Percentiles rank a stretch among this genome's conserved stretches.
Conservation (phyloP, 2,329 filamentous ascomycete species). For the Arachnopeziza araneosa region DNA sequence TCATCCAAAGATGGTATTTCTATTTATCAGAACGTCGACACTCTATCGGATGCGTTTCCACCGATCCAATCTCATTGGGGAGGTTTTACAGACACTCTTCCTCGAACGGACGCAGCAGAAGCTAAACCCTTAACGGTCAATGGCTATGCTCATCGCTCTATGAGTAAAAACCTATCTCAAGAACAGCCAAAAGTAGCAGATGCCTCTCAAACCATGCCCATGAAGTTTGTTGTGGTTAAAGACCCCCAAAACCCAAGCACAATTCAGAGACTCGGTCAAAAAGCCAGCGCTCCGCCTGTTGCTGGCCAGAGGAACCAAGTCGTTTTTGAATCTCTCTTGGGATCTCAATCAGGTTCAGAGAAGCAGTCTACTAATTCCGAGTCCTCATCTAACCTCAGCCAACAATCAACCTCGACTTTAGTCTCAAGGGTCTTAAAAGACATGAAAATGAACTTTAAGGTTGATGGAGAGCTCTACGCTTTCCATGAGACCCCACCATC, state of each 20-base stretch:
- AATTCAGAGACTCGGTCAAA: conserved; percentile 60
- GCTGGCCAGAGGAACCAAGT: conserved; percentile 36
- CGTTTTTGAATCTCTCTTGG: conserved; percentile 28
- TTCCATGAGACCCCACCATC: conserved; percentile 36
- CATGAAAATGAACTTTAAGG: conserved; percentile 11
- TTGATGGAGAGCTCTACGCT: conserved; percentile 29
- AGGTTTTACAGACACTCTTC: neutral
- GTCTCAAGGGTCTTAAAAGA: conserved; percentile 8
- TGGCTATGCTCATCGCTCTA: neutral
- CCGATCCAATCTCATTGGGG: neutral
- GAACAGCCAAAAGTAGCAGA: conserved; percentile 1
- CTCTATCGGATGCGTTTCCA: neutral
- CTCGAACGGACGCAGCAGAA: neutral
- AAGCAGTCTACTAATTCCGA: neutral
- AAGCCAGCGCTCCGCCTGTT: conserved; percentile 47
- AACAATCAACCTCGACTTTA: neutral
- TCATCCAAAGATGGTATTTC: neutral
- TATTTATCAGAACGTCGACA: neutral
- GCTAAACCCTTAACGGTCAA: neutral
- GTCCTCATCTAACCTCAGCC: neutral
- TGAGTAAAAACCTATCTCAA: neutral
- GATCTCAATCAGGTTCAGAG: neutral
- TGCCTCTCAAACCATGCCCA: conserved; percentile 35
- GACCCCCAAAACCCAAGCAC: conserved; percentile 63
- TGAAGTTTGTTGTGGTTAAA: conserved; percentile 73